These are phyloP conservation scores for Musa itinerans DNA, from an alignment of 176 grass and related monocot genomes.

Conservation along the genomic window DNA sequence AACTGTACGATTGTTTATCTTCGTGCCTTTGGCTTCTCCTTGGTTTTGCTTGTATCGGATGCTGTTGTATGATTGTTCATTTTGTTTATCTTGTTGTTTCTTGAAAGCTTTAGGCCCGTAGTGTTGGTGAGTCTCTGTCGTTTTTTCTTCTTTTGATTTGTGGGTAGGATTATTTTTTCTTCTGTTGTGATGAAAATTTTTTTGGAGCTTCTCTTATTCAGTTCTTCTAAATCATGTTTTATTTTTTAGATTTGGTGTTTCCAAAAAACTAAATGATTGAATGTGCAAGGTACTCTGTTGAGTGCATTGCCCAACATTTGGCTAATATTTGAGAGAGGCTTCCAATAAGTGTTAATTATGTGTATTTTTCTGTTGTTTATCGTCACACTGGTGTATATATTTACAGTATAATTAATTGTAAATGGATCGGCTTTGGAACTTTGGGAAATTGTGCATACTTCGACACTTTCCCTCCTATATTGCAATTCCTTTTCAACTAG, in stretches of 20 bases:
- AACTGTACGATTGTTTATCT: background rate
- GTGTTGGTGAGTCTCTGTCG: background rate
- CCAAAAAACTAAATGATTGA: background rate
- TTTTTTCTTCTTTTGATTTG: background rate
- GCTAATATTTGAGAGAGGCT: background rate
- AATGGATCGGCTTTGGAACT: too few relatives aligned
- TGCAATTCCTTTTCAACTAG: background rate
- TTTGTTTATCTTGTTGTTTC: background rate
- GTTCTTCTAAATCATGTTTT: too few relatives aligned
- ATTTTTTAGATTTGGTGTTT: too few relatives aligned
- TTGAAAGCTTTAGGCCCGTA: too few relatives aligned
- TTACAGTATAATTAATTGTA: too few relatives aligned
- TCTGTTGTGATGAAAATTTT: too few relatives aligned
- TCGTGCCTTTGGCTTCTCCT: background rate
- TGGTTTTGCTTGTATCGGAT: background rate
- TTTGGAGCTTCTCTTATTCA: too few relatives aligned
- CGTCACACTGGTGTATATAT: background rate
- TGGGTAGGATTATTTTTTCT: too few relatives aligned
- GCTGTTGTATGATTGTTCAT: background rate
- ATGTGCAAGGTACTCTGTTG: background rate
- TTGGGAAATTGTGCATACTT: too few relatives aligned
- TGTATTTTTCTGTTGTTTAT: background rate
- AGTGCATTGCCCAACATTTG: background rate
- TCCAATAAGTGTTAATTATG: background rate
- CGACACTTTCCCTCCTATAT: background rate